Evolutionary conservation across 306 rosid genomes (phyloP), one percentile per base, ranked within the genome.

Genomic region (Citrullus amarus): DNA sequence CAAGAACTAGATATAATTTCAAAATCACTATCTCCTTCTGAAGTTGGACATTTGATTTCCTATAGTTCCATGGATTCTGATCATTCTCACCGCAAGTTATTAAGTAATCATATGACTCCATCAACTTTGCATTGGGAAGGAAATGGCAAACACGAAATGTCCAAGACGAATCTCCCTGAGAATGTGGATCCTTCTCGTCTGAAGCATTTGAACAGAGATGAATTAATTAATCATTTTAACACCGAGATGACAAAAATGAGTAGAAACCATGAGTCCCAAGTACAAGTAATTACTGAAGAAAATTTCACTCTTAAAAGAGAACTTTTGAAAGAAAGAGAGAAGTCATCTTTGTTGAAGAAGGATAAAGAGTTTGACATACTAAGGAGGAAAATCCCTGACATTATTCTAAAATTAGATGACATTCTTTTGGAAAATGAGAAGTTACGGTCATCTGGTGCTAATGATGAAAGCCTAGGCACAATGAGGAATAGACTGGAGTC

Each of bases 181-280:
- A 79, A 79, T 83, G 78, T 81, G 62, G 92, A 87, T 83, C 89
- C 87, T 57, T 22, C 54, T 80, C 74, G 68, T 58, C 82, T 90
- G 58, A 83, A 79, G 86, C 79, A 81, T 85, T 18, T 88, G 92
- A 16, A 79, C 5, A 84, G 8, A 80, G 93, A 91, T 28, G 89
- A 88, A 43, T 79, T 93, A 86, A 61, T 87, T 43, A 41, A 41
- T 48, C 77, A 86, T 79, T 84, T 61, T 51, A 86, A 81, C 77
- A 79, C 82, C 46, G 88, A 84, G 88, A 88, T 96, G 84, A 88
- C 91, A 71, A 87, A 83, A 65, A 84, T 89, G 93, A 91, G 84
- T 88, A 90, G 98, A 87, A 85, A 89, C 69, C 98, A 96, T 38
- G 99, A 96, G 78, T 88, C 89, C 56, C 79, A 88, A 72, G 89